A percentile compares a stretch with the other conserved stretches of the same genome.
phyloP scores from a whole-genome alignment of 805 yeast genomes.

The Sungouiella thailandica region DNA sequence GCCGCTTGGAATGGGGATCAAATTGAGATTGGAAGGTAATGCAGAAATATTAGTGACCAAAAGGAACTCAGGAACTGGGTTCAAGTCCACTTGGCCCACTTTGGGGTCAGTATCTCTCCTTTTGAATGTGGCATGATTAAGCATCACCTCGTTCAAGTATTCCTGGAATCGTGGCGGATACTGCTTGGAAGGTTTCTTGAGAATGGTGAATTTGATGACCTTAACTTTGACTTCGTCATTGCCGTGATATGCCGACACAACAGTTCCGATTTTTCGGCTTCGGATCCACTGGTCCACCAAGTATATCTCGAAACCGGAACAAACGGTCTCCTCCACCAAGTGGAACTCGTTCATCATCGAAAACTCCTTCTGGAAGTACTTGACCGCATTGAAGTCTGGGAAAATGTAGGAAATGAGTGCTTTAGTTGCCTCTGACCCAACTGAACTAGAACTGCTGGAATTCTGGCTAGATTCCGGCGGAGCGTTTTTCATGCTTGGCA shows the following conservation, averaged over 20 bases:
- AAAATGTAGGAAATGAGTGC: constrained; percentile 37
- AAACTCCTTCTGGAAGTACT: constrained; percentile 39
- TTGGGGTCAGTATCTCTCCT: constrained; percentile 25
- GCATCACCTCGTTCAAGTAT: constrained; percentile 60
- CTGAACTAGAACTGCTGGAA: too few species aligned
- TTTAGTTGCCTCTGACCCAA: too few species aligned
- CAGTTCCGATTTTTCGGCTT: constrained; percentile 58
- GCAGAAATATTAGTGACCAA: constrained; percentile 82
- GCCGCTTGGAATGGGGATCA: constrained; percentile 67
- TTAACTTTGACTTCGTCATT: constrained; percentile 58
- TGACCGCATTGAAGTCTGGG: constrained; percentile 57
- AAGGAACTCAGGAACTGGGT: constrained; percentile 32
- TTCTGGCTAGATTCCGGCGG: too few species aligned
- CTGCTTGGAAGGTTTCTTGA: constrained; percentile 40
- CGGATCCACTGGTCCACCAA: constrained; percentile 94
- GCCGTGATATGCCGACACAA: constrained; percentile 84
- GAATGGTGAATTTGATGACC: constrained; percentile 52
- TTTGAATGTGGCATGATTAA: constrained; percentile 68
- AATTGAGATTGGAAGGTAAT: constrained; percentile 66
- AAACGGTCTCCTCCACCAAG: constrained; percentile 40
- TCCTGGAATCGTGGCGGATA: constrained; percentile 52
- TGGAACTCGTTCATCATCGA: constrained; percentile 30
- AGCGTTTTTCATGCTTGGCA: too few species aligned
- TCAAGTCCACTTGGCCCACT: background rate
- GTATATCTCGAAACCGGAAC: constrained; percentile 81